A percentile compares a stretch with the other conserved stretches of the same genome.
Evolutionary conservation across 768 basidiomycete species (phyloP).

Genomic region (Suillus fuscotomentosus): DNA sequence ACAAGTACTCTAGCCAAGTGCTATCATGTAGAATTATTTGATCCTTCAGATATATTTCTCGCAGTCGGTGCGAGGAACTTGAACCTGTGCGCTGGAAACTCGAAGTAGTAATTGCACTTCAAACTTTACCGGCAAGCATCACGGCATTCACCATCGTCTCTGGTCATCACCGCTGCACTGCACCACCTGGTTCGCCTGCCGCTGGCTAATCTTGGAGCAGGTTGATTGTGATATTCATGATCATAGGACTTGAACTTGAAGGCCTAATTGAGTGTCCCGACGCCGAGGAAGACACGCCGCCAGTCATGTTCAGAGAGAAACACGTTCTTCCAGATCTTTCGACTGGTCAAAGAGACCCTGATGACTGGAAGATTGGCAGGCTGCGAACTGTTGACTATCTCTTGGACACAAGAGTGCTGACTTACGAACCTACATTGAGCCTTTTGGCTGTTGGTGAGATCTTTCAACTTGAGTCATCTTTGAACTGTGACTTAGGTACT

Average conservation of each 20-base stretch:
- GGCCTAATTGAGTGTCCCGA: neutral
- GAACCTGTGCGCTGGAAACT: neutral
- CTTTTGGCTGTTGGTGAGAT: constrained; percentile 60
- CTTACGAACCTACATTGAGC: constrained; percentile 58
- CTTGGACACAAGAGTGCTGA: constrained; percentile 49
- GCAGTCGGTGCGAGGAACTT: neutral
- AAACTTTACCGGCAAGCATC: neutral
- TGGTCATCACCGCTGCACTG: neutral
- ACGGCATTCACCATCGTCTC: neutral
- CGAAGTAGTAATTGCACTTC: neutral
- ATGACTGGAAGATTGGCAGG: constrained; percentile 55
- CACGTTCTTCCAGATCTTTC: constrained; percentile 49
- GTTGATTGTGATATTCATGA: neutral
- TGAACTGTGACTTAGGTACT: neutral
- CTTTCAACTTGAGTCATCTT: neutral
- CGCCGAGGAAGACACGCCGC: neutral
- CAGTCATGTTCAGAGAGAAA: constrained; percentile 1
- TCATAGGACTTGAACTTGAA: neutral
- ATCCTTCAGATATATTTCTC: neutral
- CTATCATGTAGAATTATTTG: neutral
- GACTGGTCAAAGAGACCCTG: constrained; percentile 48
- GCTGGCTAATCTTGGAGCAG: neutral
- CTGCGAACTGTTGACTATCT: constrained; percentile 51
- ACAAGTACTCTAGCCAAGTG: neutral
- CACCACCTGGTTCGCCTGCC: neutral